Base-by-base conservation (phyloP, 2,329 filamentous ascomycete species). In the Cladophialophora chaetospira region DNA sequence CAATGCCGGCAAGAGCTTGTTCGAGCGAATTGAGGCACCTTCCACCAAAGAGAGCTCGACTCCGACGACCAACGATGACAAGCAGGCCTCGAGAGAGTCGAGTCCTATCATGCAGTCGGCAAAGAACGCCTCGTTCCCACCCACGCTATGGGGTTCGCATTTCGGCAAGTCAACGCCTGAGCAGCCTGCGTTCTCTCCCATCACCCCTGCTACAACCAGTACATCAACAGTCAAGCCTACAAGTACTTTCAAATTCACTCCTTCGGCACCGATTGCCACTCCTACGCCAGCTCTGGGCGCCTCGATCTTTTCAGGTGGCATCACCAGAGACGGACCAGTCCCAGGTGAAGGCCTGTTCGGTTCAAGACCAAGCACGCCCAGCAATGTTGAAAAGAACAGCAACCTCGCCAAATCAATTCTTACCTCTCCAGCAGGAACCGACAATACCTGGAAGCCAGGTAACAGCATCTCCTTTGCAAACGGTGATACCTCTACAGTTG, bases 401-500 rank as follows among this genome's bases (percentile, higher is more conserved):
- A 58, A 43, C 23, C 46, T 58, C 23, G 53, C 62, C 26, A 58
- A 49, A 44, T 57, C 58, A 15, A 55, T 59, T 28, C 49, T 58
- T 10, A 65, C 62, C 33, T 62, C 65, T 31, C 60, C 57, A 17
- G 65, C 65, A 19, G 58, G 58, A 21, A 60, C 55, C 25, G 75
- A 80, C 61, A 71, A 79, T 47, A 79, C 77, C 2, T 80, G 77
- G 77, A 78, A 77, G 60, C 69, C 69, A 5, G 72, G 73, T 40
- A 73, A 71, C 3, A 75, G 77, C 3, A 78, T 81, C 64, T 79
- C 78, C 51, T 80, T 80, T 55, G 72, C 70, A n/a, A 61, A 60
- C 8, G 62, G 65, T 28, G 60, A 60, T 8, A 69, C 68, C 15
- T 60, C 63, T 53, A 64, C 64, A 53, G 63, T 57, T 40, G 61